phyloP scores from a whole-genome alignment of 176 grass and related monocot species.

The Aegilops longissima region DNA sequence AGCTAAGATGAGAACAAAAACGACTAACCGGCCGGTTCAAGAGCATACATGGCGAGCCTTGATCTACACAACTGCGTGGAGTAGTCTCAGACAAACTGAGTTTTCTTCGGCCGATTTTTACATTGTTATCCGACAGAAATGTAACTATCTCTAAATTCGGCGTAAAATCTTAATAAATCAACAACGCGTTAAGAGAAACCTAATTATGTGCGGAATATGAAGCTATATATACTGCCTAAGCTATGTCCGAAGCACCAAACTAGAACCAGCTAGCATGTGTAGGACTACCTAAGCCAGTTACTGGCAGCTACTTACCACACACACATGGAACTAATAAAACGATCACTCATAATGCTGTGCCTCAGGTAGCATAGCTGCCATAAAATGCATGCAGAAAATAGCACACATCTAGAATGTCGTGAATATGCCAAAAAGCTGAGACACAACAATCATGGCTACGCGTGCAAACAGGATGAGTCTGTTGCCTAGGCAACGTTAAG shows the following conservation, averaged over 20 bases:
- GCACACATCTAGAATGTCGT: not conserved
- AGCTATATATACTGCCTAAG: not conserved
- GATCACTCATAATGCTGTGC: not conserved
- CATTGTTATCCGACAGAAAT: not conserved
- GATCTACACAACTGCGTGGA: not conserved
- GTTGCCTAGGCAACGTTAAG: slow-evolving; percentile 54
- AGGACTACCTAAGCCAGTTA: not conserved
- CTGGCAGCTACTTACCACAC: not conserved
- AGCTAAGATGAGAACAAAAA: too few species aligned
- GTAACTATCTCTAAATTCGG: too few species aligned
- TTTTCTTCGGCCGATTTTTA: not conserved
- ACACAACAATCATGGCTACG: slow-evolving; percentile 36
- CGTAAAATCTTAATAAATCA: too few species aligned
- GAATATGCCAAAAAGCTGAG: slow-evolving; percentile 44
- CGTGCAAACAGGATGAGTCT: slow-evolving; percentile 17
- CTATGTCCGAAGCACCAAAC: not conserved
- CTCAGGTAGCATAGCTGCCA: not conserved
- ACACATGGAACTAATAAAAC: not conserved
- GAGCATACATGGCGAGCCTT: not conserved
- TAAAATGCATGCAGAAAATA: not conserved
- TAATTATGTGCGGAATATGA: not conserved
- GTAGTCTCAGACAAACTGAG: not conserved
- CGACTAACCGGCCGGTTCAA: too few species aligned
- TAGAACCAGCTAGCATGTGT: not conserved
- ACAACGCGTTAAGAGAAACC: too few species aligned